phyloP scores from a whole-genome alignment of 2,329 filamentous ascomycete species.

The Paracamarosporium sp. region DNA sequence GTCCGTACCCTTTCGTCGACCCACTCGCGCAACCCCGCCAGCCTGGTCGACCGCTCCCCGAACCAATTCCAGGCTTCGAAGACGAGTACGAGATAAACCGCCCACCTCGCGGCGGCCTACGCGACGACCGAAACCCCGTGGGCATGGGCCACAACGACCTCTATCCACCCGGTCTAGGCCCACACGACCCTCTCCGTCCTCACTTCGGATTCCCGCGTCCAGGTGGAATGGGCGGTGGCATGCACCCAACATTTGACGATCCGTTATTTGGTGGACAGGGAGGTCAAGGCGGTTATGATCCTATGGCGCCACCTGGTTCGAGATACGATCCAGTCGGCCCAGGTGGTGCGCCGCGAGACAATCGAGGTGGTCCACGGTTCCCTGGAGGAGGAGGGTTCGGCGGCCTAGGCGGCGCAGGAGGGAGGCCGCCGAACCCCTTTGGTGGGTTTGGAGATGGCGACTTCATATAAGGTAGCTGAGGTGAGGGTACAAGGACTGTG shows the following conservation, averaged over 20 bases:
- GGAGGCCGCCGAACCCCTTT: conserved; percentile 63
- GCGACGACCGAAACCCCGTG: conserved; percentile 62
- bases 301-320: conserved; percentile 83
- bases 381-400: conserved; percentile 53
- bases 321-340: conserved; percentile 82
- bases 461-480: conserved; percentile 55
- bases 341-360: conserved; percentile 53
- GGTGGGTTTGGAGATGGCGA: conserved; percentile 67
- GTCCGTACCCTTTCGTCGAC: conserved; percentile 72
- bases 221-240: conserved; percentile 73
- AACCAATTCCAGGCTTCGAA: conserved; percentile 88
- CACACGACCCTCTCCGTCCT: conserved; percentile 78
- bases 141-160: conserved; percentile 86
- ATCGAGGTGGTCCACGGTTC: conserved; percentile 36
- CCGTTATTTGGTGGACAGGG: conserved; percentile 75
- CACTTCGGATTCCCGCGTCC: conserved; percentile 67
- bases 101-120: conserved; percentile 62
- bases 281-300: conserved; percentile 63
- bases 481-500: background rate
- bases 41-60: conserved; percentile 71
- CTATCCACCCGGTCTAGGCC: conserved; percentile 84
- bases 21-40: conserved; percentile 66
- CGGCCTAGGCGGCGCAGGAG: conserved; percentile 50
- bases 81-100: conserved; percentile 87
- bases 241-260: conserved; percentile 96